Evolutionary conservation across 2,329 filamentous ascomycete species (phyloP), one percentile per base, ranked within the genome.

Genomic region (Chaetoscypha palmicola): DNA sequence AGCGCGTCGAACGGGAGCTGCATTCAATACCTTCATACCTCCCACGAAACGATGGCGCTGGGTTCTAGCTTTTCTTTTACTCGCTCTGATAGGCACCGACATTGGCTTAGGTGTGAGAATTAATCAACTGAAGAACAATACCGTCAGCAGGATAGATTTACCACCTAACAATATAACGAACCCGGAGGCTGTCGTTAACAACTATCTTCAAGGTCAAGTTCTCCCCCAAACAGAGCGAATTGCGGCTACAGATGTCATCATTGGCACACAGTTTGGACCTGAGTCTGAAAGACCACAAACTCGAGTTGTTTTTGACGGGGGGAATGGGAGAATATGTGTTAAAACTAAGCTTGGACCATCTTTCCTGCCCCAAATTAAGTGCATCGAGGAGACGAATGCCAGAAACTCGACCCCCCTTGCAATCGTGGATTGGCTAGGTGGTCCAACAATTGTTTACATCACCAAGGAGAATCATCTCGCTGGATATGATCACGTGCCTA

Each of bases 391-490:
- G 17, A 17, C 35, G 17, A 24, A 38, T 17, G 20, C 24, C 4
- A 44, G 23, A 33, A 11, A 8, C 5, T 21, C 11, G 14, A 38
- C 41, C 5, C 17, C 33, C 3, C 21, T 38, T 10, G 16, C 34
- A 20, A 23, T 44, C 3, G 12, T 38, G 4, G 41, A 44, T 21
- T 44, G 39, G 36, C 11, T 39, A 4, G 45, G 42, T 1, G 48
- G 48, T 5, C 48, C 48, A 5, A 46, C 41, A 3, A 41, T 50
- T 9, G 44, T 37, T 21, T 50, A 36, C 28, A 43, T 48, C 5
- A 50, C 41, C 7, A 34, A 28, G 2, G 39, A 43, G 10, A 43
- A 49, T 24, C 12, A 14, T 3, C 35, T 47, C 10, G 23, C 30
- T 2, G 43, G 45, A 10, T 26, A 48, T 2, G 42, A 51, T 22